Base-by-base conservation (phyloP, 164 flowering plant species). In the Sedum album region DNA sequence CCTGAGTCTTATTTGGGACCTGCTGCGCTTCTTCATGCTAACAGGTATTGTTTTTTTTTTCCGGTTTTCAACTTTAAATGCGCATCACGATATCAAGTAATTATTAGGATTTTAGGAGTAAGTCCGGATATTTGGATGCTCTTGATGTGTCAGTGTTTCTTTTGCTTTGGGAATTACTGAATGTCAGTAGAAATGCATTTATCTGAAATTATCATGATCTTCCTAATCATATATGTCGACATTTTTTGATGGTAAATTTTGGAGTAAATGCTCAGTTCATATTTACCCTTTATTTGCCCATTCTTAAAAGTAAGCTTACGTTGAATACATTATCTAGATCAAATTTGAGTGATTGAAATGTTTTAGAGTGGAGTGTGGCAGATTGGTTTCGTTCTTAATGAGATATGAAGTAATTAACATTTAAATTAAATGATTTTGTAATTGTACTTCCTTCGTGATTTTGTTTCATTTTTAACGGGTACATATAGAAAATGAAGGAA, bases 1-100 rank as follows among this genome's bases (percentile, higher is more conserved):
- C 92, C 99, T 10, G 99, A 94, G 74, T 72, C 86, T 17, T 94
- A 90, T 70, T 83, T 95, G 17, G 97, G 99, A 15, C 97, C 99
- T 0, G 97, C 99, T 17, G 94, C 99, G 6, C 79, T 95, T 60
- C 91, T 95, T 35, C 99, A 95, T 44, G 99, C 97, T 53, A 82
- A 95, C 72, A 80, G 99, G 97, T 94, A 73, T 67, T 35, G 0
- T 21, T 28, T 11, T 21, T 5, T n/a, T 65, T 5, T 15, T 60
- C 39, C 4, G 1, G 30, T 48, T 67, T 41, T 57, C 11, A 30
- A 10, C 23, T 49, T 6, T 49, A 18, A 68, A 49, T 68, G 63
- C 18, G 51, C 51, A 8, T 53, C n/a, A n/a, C n/a, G n/a, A n/a
- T n/a, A n/a, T n/a, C n/a, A 30, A 25, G 60, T 53, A 1, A 31